Evolutionary conservation across 2,329 filamentous ascomycete genomes (phyloP), one percentile per base, ranked within the genome.

Genomic region (Orbilia ellipsospora): DNA sequence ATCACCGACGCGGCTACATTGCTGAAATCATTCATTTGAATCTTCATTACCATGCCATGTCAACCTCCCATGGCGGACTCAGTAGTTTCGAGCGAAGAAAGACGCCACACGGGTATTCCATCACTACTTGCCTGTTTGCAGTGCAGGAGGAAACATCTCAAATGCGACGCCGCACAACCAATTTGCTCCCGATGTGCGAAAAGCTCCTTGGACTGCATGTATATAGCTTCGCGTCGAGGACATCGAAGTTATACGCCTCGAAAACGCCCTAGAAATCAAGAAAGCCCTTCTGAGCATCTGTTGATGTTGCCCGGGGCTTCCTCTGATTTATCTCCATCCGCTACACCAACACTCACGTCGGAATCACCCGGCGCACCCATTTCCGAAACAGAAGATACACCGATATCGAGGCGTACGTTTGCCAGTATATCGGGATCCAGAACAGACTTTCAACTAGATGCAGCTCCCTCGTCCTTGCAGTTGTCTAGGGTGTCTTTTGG

Each of bases 101-200:
- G 1, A 48, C 44, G 44, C 8, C 44, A 48, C 6, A 13, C 44
- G 4, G 44, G 44, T 3, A 48, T 1, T 4, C 44, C 44, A 13
- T 48, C 44, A 48, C 44, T n/a, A 13, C 44, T 48, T 13, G 44
- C 44, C 44, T 48, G 44, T 13, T n/a, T 1, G 44, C 6, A 48
- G 44, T 48, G 44, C 16, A 48, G 44, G 44, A 48, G 44, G 44
- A 48, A 48, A 48, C 44, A 48, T 18, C 15, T 48, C 44, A 48
- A 48, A n/a, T 48, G 44, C 44, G 44, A 48, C 16, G 44, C 44
- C 44, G 7, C 44, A 48, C 44, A 48, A 48, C 44, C 44, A 18
- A 48, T 15, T 5, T 48, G 44, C 16, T 48, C 44, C 5, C 13
- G 44, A 18, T 48, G 44, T 48, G 13, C 44, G 44, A 48, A 48